phyloP scores from a whole-genome alignment of 768 basidiomycete species.

The Clitopilus hobsonii region DNA sequence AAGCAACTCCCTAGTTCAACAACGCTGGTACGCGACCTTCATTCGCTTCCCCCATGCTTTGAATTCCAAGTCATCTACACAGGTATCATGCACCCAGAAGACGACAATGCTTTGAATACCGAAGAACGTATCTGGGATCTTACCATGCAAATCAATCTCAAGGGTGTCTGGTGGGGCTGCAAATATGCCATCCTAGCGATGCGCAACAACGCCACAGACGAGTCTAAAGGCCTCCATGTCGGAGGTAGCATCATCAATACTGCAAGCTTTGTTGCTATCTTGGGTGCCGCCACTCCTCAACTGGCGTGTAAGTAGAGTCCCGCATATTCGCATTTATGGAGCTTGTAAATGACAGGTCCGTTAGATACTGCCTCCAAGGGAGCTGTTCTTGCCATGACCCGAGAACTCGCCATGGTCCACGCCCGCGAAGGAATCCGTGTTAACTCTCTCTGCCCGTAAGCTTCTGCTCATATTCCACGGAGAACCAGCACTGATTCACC shows the following conservation, averaged over 20 bases:
- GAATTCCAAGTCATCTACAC: not conserved
- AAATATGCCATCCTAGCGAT: slow-evolving; percentile 97
- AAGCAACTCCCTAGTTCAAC: slow-evolving; percentile 86
- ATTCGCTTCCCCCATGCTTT: not conserved
- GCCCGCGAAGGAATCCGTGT: slow-evolving; percentile 95
- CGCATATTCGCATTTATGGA: not conserved
- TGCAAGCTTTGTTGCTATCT: slow-evolving; percentile 91
- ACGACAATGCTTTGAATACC: slow-evolving; percentile 94
- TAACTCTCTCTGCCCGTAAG: slow-evolving; percentile 95
- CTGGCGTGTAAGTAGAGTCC: slow-evolving; percentile 75
- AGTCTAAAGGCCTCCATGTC: slow-evolving; percentile 68
- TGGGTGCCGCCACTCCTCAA: slow-evolving; percentile 97
- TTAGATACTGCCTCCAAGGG: slow-evolving; percentile 97
- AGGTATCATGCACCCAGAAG: slow-evolving; percentile 98
- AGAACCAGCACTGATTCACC: slow-evolving; percentile 6
- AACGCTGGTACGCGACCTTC: slow-evolving; percentile 59
- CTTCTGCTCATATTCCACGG: slow-evolving; percentile 6
- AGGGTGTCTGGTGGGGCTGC: slow-evolving; percentile 99
- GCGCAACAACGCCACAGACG: slow-evolving; percentile 86
- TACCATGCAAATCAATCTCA: slow-evolving; percentile 91
- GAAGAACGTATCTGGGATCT: slow-evolving; percentile 96
- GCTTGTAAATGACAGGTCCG: not conserved
- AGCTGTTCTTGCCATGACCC: slow-evolving; percentile 97
- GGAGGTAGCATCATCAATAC: slow-evolving; percentile 97
- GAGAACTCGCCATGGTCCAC: slow-evolving; percentile 97